Evolutionary conservation across 139 green algal species (phyloP), one percentile per base, ranked within the genome.

Genomic region (Gonium pectorale): DNA sequence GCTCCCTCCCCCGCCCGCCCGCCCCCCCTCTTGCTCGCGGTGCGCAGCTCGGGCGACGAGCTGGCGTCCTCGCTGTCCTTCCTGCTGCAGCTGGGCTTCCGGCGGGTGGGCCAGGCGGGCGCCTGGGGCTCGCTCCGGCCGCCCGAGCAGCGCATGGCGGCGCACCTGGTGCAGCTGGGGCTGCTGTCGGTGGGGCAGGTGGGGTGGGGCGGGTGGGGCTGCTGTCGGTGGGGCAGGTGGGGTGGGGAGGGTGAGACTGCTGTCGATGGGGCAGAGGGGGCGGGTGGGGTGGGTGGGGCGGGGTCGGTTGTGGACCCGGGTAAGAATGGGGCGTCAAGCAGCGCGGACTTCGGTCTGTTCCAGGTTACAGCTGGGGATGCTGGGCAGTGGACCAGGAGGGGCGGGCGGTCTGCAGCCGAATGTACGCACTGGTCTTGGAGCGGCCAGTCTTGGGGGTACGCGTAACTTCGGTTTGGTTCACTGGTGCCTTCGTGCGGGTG

Each of bases 31-130:
- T 9, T n/a, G n/a, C n/a, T n/a, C n/a, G n/a, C n/a, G n/a, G n/a
- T n/a, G n/a, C 43, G 3, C 56, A 69, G 67, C 29, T 80, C 49
- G 37, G 17, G 35, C 27, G 73, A 71, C 31, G 40, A 92, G 66
- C 86, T 96, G 69, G 66, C 90, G 3, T 82, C 82, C 38, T 86
- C 92, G 31, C 82, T 96, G 40, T 92, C 88, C 85, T 97, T 98
- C 88, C 77, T 98, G 81, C 92, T 98, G 73, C 94, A 98, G 90
- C 89, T 98, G 81, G 94, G 93, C 24, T 97, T 97, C 89, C 87
- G 89, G 40, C 85, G 90, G 19, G 90, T 91, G 56, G 87, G 91
- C 21, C 71, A 87, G 40, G 90, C 93, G 15, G 93, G 93, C 60
- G 31, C 78, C 5, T 67, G 92, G 49, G 29, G 15, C 0, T 52